Conservation (phyloP, 2,329 filamentous ascomycete genomes). For the Fusarium citri region DNA sequence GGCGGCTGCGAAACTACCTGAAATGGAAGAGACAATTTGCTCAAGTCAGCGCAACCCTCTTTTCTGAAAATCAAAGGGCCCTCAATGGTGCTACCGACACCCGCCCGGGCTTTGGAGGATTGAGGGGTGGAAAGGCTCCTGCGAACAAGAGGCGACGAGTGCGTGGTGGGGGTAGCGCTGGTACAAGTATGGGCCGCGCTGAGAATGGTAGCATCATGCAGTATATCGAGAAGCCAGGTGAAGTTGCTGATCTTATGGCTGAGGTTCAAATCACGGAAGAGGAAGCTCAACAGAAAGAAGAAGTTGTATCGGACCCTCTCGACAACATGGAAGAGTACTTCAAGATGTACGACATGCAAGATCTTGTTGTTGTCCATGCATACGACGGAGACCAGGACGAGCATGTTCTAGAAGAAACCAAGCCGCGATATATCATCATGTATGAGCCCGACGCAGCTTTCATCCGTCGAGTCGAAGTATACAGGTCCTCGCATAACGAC, state of each 20-base stretch:
- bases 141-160: conserved; percentile 88
- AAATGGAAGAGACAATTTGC: conserved; percentile 92
- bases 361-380: conserved; percentile 88
- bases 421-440: conserved; percentile 96
- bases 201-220: conserved; percentile 80
- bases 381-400: conserved; percentile 98
- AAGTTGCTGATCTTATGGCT: conserved; percentile 84
- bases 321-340: conserved; percentile 95
- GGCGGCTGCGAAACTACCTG: conserved; percentile 86
- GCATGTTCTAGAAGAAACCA: conserved; percentile 93
- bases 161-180: conserved; percentile 78
- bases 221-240: conserved; percentile 83
- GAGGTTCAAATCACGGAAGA: conserved; percentile 84
- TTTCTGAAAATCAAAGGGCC: conserved; percentile 82
- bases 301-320: conserved; percentile 79
- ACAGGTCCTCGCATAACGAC: conserved; percentile 92
- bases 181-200: conserved; percentile 69
- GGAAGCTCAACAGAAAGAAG: conserved; percentile 80
- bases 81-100: conserved; percentile 74
- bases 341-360: conserved; percentile 89
- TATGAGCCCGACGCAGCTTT: conserved; percentile 97
- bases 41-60: conserved; percentile 82
- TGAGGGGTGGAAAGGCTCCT: conserved; percentile 71
- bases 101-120: conserved; percentile 57
- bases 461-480: conserved; percentile 93